phyloP scores from a whole-genome alignment of 768 basidiomycete genomes.

The Steccherinum ochraceum region DNA sequence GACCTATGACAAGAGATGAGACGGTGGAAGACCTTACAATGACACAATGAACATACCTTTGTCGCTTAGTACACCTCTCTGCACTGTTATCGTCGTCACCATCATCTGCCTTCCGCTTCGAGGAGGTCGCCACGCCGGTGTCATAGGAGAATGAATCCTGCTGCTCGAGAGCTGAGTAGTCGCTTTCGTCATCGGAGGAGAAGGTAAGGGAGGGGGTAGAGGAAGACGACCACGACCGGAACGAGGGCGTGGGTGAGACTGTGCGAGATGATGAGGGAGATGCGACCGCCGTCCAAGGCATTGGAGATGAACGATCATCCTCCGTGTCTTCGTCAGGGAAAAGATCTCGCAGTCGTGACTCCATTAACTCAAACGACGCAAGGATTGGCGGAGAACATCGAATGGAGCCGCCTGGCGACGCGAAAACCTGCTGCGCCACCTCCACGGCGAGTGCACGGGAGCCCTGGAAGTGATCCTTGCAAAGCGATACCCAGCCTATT shows the following conservation, averaged over 20 bases:
- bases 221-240: background rate
- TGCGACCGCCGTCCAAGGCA: too few species aligned
- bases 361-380: background rate
- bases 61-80: background rate
- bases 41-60: background rate
- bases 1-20: too few species aligned
- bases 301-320: background rate
- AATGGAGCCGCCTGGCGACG: background rate
- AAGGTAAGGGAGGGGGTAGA: background rate
- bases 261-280: background rate
- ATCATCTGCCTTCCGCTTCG: too few species aligned
- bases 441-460: constrained; percentile 6
- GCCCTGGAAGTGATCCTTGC: constrained; percentile 6
- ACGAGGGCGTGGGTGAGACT: background rate
- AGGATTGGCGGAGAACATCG: constrained; percentile 1
- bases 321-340: background rate
- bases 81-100: too few species aligned
- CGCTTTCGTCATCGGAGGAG: background rate
- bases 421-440: background rate
- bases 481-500: constrained; percentile 9
- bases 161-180: too few species aligned
- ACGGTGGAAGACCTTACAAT: too few species aligned
- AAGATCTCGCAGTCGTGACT: background rate
- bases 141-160: too few species aligned
- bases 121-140: too few species aligned